A percentile compares a stretch with the other conserved stretches of the same genome.
phyloP scores from a whole-genome alignment of 176 grass and related monocot genomes.

The Oryza longistaminata region DNA sequence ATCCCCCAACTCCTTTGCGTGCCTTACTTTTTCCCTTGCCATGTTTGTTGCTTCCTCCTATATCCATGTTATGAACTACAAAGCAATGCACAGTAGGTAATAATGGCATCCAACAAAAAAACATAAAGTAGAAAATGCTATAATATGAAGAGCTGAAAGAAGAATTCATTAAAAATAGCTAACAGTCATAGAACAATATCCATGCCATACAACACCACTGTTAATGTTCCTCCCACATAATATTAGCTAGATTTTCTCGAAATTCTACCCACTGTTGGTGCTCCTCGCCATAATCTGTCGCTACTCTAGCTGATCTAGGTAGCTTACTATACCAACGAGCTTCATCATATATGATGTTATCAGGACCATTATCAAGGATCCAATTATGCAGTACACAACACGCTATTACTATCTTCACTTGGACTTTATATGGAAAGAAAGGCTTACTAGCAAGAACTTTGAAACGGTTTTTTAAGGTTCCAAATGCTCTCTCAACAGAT shows the following conservation, averaged over 20 bases:
- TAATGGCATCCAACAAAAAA: neutral
- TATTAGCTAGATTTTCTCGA: neutral
- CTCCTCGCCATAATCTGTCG: neutral
- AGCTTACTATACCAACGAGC: neutral
- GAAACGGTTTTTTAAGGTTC: slow-evolving; percentile 27
- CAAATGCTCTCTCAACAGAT: slow-evolving; percentile 24
- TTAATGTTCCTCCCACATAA: neutral
- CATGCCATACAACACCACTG: too few species aligned
- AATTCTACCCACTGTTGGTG: neutral
- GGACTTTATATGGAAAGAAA: neutral
- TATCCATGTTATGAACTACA: neutral
- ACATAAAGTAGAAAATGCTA: too few species aligned
- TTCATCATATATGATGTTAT: too few species aligned
- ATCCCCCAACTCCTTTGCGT: neutral
- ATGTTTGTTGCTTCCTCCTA: neutral
- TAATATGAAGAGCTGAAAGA: too few species aligned
- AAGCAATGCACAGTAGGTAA: neutral
- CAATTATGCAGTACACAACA: slow-evolving; percentile 32
- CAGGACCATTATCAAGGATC: neutral
- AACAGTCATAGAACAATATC: too few species aligned
- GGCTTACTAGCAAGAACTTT: slow-evolving; percentile 8
- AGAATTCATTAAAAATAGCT: too few species aligned
- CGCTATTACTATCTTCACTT: slow-evolving; percentile 24
- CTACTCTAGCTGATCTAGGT: neutral
- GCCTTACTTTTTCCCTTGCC: neutral